These are phyloP conservation scores for Suillus ampliporus DNA, from an alignment of 768 basidiomycete genomes.

Conservation along the genomic window DNA sequence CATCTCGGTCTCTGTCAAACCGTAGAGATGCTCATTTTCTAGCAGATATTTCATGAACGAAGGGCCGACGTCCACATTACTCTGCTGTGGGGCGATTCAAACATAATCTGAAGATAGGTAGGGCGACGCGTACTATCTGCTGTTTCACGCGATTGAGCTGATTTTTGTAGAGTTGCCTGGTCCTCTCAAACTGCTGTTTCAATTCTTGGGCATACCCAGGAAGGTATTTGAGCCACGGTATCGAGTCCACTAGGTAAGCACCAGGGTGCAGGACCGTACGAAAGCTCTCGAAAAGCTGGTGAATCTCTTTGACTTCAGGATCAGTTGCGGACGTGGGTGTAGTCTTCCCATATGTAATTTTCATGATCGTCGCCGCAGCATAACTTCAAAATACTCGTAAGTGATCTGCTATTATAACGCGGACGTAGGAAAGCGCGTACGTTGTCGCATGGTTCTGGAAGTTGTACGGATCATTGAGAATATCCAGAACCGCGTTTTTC, in stretches of 20 bases:
- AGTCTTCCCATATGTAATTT: slow-evolving; percentile 19
- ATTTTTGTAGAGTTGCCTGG: slow-evolving; percentile 52
- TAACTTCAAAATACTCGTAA: slow-evolving; percentile 22
- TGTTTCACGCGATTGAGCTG: slow-evolving; percentile 49
- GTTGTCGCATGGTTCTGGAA: slow-evolving; percentile 33
- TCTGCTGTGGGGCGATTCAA: neutral
- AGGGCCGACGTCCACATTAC: neutral
- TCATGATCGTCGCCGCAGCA: slow-evolving; percentile 15
- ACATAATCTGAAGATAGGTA: neutral
- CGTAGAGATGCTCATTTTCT: slow-evolving; percentile 52
- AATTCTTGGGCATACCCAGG: slow-evolving; percentile 66
- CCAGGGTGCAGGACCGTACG: slow-evolving; percentile 33
- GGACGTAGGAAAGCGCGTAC: slow-evolving; percentile 40
- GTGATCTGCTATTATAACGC: too few relatives aligned
- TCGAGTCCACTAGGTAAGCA: slow-evolving; percentile 39
- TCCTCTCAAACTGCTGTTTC: slow-evolving; percentile 54
- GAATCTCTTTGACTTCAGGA: slow-evolving; percentile 22
- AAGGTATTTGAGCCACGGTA: slow-evolving; percentile 47
- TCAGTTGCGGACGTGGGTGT: slow-evolving; percentile 7
- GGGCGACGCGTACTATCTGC: slow-evolving; percentile 40
- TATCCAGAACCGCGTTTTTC: slow-evolving; percentile 12
- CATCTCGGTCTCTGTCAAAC: slow-evolving; percentile 52
- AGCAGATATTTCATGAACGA: slow-evolving; percentile 58
- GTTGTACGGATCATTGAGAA: slow-evolving; percentile 27
- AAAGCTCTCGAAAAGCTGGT: slow-evolving; percentile 24